Base-by-base conservation (phyloP, 164 flowering plant species). In the Buxus sempervirens region DNA sequence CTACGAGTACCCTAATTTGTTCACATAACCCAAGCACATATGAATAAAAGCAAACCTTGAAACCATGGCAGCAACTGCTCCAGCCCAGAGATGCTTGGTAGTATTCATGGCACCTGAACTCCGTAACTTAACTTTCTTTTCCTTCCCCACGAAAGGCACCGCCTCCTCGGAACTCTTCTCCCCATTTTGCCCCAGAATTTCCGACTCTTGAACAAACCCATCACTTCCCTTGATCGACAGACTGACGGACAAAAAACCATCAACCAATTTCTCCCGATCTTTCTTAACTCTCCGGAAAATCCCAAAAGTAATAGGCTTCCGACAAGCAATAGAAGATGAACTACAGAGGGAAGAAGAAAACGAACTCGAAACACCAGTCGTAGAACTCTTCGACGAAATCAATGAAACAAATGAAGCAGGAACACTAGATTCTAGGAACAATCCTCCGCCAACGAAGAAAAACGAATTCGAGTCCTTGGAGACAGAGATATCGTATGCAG, bases 11-110 rank as follows among this genome's bases (percentile, higher is more conserved):
- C 51, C 51, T 45, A 15, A 45, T 10, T 45, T 45, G 2, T 45
- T 15, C 18, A 45, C 13, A 45, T 15, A 45, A 45, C 5, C 51
- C 51, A 45, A 10, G 13, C 51, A 53, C 19, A 5, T 67, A 66
- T 32, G 7, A 7, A 32, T 4, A 60, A 23, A 63, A 42, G 15
- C 25, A 55, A 58, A 90, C 98, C 96, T 90, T n/a, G 98, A 89
- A 67, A 92, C 93, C 94, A 90, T 90, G 45, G 98, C 98, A 58
- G 98, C 89, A 38, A 88, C 81, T 23, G 98, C 98, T 7, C 98
- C 98, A n/a, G 96, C 83, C 93, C 96, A 93, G 27, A 93, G 79
- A 82, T 93, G 96, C 74, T 86, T 93, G 13, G 91, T 81, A 24
- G 93, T 83, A 70, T 90, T 93, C 72, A 89, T 69, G 22, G 96